These are phyloP conservation scores for Colletotrichum limetticola DNA, from an alignment of 2,329 filamentous ascomycete species.

Conservation along the genomic window DNA sequence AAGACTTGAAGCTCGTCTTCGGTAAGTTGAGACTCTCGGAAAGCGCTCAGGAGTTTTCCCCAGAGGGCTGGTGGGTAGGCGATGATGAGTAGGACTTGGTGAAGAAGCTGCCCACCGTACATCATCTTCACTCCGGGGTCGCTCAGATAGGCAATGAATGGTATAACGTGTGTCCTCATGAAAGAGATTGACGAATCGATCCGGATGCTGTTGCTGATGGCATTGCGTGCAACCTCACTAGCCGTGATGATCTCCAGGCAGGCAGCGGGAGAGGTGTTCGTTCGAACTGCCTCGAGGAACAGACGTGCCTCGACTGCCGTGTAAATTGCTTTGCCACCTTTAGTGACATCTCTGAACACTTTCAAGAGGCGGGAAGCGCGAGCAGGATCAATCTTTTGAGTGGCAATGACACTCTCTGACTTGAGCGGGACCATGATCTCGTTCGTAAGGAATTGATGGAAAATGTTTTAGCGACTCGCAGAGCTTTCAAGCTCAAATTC, in stretches of 20 bases:
- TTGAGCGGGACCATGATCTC: too few relatives aligned
- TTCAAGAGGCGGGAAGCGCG: slow-evolving; percentile 32
- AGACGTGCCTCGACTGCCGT: slow-evolving; percentile 38
- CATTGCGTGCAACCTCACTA: slow-evolving; percentile 36
- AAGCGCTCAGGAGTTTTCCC: slow-evolving; percentile 47
- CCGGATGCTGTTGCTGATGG: slow-evolving; percentile 41
- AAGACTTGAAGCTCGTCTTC: slow-evolving; percentile 49
- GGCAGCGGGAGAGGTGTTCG: slow-evolving; percentile 33
- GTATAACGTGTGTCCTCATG: slow-evolving; percentile 43
- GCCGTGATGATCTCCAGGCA: slow-evolving; percentile 43
- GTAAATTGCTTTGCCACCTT: slow-evolving; percentile 22
- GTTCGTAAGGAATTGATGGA: too few relatives aligned
- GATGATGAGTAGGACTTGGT: slow-evolving; percentile 56
- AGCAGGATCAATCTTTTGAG: background rate
- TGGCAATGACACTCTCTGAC: background rate
- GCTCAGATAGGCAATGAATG: slow-evolving; percentile 51
- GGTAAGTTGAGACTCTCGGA: slow-evolving; percentile 47
- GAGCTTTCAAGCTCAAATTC: background rate
- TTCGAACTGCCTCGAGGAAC: slow-evolving; percentile 41
- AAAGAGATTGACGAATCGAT: slow-evolving; percentile 41
- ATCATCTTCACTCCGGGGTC: slow-evolving; percentile 58
- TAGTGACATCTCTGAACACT: slow-evolving; percentile 31
- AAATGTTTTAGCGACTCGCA: background rate
- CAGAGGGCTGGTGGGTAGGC: slow-evolving; percentile 66
- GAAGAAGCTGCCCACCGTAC: slow-evolving; percentile 60